Evolutionary conservation across 495 filamentous ascomycete genomes (phyloP).

Genomic region (Xylaria sp.): DNA sequence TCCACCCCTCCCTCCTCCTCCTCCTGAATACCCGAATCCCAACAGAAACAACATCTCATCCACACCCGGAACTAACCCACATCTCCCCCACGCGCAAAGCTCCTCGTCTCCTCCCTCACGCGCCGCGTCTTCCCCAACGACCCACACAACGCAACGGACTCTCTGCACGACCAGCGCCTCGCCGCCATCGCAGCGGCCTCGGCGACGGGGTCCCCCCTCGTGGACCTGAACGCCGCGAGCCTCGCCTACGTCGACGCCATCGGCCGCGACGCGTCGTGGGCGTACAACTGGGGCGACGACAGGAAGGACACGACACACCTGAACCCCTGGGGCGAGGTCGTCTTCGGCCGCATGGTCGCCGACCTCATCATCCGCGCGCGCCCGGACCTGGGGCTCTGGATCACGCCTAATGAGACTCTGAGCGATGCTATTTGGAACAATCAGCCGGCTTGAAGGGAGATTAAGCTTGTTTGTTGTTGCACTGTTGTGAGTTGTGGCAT

Average conservation of each 20-base stretch:
- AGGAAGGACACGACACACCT: slow-evolving; percentile 55
- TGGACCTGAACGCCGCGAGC: slow-evolving; percentile 56
- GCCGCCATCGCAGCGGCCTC: slow-evolving; percentile 52
- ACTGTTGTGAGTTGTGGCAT: neutral
- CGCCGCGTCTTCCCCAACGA: slow-evolving; percentile 49
- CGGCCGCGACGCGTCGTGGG: slow-evolving; percentile 46
- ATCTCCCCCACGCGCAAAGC: too few relatives aligned
- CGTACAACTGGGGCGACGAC: slow-evolving; percentile 50
- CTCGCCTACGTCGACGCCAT: slow-evolving; percentile 54
- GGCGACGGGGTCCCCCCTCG: slow-evolving; percentile 32
- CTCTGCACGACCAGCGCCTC: slow-evolving; percentile 47
- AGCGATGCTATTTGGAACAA: slow-evolving; percentile 42
- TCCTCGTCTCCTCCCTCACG: slow-evolving; percentile 52
- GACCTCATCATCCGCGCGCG: slow-evolving; percentile 43
- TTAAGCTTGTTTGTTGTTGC: too few relatives aligned
- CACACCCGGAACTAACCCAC: neutral
- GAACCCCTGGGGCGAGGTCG: slow-evolving; percentile 48
- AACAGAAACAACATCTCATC: neutral
- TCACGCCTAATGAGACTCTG: slow-evolving; percentile 40
- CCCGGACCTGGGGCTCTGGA: slow-evolving; percentile 37
- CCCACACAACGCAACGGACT: slow-evolving; percentile 45
- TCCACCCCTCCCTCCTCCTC: neutral
- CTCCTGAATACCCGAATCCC: neutral
- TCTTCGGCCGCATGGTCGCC: slow-evolving; percentile 58
- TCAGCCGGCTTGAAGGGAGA: slow-evolving; percentile 33